A percentile compares a stretch with the other conserved stretches of the same genome.
phyloP scores from a whole-genome alignment of 352 stramenopile genomes.

The Pythium aquatile region DNA sequence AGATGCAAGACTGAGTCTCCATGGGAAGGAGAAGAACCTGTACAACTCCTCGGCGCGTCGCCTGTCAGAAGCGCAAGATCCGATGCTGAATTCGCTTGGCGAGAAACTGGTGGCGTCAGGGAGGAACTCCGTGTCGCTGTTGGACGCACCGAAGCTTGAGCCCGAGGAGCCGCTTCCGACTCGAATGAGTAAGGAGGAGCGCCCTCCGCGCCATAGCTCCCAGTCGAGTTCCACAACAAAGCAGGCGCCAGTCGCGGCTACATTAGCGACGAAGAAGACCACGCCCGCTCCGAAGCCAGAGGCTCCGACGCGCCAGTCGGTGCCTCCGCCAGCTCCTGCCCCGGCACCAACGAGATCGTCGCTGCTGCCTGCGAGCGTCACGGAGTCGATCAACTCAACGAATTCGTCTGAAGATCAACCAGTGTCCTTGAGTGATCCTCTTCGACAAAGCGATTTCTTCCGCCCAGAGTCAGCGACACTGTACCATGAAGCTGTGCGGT shows the following conservation, averaged over 20 bases:
- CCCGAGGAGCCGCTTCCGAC: neutral
- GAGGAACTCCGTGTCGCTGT: slow-evolving; percentile 27
- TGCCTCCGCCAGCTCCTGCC: neutral
- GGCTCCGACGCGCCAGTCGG: slow-evolving; percentile 3
- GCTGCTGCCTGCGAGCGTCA: neutral
- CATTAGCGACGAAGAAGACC: slow-evolving; percentile 1
- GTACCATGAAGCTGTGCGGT: slow-evolving; percentile 82
- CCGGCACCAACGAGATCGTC: neutral
- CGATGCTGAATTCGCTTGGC: slow-evolving; percentile 60
- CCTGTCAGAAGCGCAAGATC: slow-evolving; percentile 67
- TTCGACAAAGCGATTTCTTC: slow-evolving; percentile 25
- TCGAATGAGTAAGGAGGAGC: neutral
- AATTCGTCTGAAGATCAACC: slow-evolving; percentile 1
- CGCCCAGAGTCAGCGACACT: slow-evolving; percentile 44
- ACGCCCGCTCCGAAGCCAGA: slow-evolving; percentile 1
- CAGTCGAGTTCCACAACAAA: neutral
- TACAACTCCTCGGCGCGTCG: slow-evolving; percentile 59
- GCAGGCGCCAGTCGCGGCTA: neutral
- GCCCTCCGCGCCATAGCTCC: neutral
- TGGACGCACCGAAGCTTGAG: slow-evolving; percentile 13
- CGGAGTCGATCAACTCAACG: neutral
- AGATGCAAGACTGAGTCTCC: slow-evolving; percentile 71
- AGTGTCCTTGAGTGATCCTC: slow-evolving; percentile 1
- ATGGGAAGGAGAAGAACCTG: slow-evolving; percentile 83
- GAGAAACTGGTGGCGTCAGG: slow-evolving; percentile 57